A percentile compares a stretch with the other conserved stretches of the same genome.
These are phyloP conservation scores for Kuraishia ogatae DNA, from an alignment of 805 yeast species.

Conservation along the genomic window DNA sequence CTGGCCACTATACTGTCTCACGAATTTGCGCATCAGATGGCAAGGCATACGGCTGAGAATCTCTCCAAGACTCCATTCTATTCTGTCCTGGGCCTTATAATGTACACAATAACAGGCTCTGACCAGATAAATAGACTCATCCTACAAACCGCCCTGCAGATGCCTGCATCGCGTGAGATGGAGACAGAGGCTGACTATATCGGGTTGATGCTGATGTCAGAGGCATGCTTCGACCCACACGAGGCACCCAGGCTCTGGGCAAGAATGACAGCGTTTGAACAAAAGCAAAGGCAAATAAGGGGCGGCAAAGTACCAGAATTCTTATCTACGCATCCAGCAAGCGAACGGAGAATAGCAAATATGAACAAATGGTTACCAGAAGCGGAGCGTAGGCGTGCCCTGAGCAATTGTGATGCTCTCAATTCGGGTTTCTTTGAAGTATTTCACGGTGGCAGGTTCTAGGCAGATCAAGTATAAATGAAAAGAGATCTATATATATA, in stretches of 20 bases:
- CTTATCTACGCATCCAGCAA: slow-evolving; percentile 85
- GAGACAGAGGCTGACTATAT: slow-evolving; percentile 95
- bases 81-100: slow-evolving; percentile 37
- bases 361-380: slow-evolving; percentile 62
- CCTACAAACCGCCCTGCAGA: slow-evolving; percentile 48
- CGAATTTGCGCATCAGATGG: slow-evolving; percentile 90
- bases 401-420: neutral
- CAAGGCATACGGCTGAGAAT: slow-evolving; percentile 84
- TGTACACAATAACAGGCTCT: slow-evolving; percentile 58
- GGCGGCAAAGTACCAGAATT: slow-evolving; percentile 41
- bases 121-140: slow-evolving; percentile 40
- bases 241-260: slow-evolving; percentile 76
- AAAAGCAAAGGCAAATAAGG: slow-evolving; percentile 17
- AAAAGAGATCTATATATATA: too few species aligned
- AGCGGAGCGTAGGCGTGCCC: slow-evolving; percentile 26
- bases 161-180: slow-evolving; percentile 89
- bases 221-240: slow-evolving; percentile 76
- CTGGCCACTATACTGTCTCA: slow-evolving; percentile 92
- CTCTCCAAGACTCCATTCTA: slow-evolving; percentile 71
- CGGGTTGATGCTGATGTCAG: slow-evolving; percentile 85
- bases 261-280: slow-evolving; percentile 57
- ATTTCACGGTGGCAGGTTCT: neutral
- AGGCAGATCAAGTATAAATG: neutral
- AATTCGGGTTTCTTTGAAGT: neutral
- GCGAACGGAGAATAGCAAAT: slow-evolving; percentile 59